Evolutionary conservation across 108 stramenopile species (phyloP), one percentile per base, ranked within the genome.

Genomic region (Schizochytrium sp.): DNA sequence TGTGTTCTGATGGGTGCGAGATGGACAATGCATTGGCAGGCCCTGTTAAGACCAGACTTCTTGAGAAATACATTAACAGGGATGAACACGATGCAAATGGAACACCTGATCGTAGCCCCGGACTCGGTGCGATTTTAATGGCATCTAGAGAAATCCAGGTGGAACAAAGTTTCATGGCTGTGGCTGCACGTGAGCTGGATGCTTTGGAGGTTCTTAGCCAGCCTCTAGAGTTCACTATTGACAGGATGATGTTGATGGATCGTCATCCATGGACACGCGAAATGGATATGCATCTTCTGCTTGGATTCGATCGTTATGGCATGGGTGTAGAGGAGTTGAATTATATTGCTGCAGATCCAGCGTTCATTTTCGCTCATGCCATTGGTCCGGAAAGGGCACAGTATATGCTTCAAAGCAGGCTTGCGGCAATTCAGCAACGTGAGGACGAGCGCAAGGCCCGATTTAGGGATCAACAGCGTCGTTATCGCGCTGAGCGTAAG

Each of bases 401-500:
- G 3, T 3, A 47, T 17, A 49, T 83, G 50, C 47, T 83, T 2
- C 76, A 83, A 1, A n/a, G 38, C 15, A 17, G 47, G 1, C 38
- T 55, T n/a, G 17, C 49, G 5, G 50, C 47, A 38, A 13, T 83
- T n/a, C 50, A 49, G 13, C 10, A 10, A 47, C 76, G 76, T 53
- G 76, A 83, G 53, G 76, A 83, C 47, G 64, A 69, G 64, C 64
- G 64, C 64, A 69, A 69, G 64, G 64, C 64, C 19, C 64, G 64
- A 2, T 13, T 7, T 8, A 38, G 64, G 0, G 64, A 69, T 15
- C 64, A 69, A 44, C 64, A 69, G 28, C 64, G 64, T 8, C 64
- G 64, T 28, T 28, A 28, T 0, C 12, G 64, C 19, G 12, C 15
- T 8, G 64, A 69, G 64, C 64, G 64, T 44, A 69, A 69, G 64